Evolutionary conservation across 768 basidiomycete species (phyloP), one percentile per base, ranked within the genome.

Genomic region (Tubosaeta sp.): DNA sequence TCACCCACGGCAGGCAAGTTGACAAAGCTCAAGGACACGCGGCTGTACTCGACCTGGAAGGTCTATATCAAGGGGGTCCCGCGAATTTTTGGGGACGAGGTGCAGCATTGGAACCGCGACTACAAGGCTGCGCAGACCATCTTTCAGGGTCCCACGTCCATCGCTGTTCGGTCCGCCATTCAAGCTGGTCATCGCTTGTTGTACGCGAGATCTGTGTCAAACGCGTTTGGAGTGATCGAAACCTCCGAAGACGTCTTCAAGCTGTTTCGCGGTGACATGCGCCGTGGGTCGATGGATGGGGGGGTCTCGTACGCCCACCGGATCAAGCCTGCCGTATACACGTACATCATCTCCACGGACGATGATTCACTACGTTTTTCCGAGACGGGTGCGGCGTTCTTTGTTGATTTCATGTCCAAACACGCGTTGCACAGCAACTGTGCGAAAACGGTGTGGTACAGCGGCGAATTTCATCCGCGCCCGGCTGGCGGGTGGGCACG

Each of bases 341-440:
- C 91, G 35, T 94, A 92, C 71, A 77, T 92, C 65, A 84, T 94
- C 63, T 80, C 85, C 4, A 72, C 79, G 6, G 83, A 85, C 49
- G 89, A 88, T 69, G 81, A 88, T 55, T 78, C 86, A 9, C 76
- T 91, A 57, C 80, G 90, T 19, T 91, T 92, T 70, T 90, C 88
- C 26, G 90, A 91, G 67, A 93, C 90, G 4, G 89, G 89, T 14
- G 88, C 88, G 11, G 84, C 87, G 32, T 92, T 92, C 71, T 88
- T 90, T 60, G 87, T 91, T 55, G 87, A 91, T 68, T 86, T 91
- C 64, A 86, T 84, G 39, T 87, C 85, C 26, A 93, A 94, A 69
- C 91, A 93, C 63, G 91, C 88, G 5, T 75, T 93, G 64, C 90
- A 92, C 70, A 75, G 83, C 38, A 87, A 89, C 64, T 88, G 88